A percentile compares a stretch with the other conserved stretches of the same genome.
phyloP scores from a whole-genome alignment of 257 asterid genomes.

The Solanum ossicruentum region DNA sequence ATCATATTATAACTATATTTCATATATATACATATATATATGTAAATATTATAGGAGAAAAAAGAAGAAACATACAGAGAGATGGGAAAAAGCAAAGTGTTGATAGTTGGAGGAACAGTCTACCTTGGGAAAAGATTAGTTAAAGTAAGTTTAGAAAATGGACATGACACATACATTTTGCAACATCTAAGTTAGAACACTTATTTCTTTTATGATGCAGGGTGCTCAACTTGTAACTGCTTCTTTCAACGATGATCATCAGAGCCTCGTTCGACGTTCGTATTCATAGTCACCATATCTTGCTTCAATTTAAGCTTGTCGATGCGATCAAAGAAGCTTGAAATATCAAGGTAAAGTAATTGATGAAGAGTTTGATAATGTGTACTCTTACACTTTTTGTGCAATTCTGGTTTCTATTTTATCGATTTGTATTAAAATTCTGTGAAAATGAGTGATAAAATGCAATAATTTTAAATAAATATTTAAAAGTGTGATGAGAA shows the following conservation, averaged over 20 bases:
- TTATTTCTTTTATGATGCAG: too few relatives aligned
- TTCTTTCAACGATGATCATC: too few relatives aligned
- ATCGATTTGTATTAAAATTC: too few relatives aligned
- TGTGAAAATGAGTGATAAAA: too few relatives aligned
- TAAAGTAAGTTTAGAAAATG: slow-evolving; percentile 57
- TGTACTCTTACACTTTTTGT: not conserved
- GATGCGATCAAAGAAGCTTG: slow-evolving; percentile 79
- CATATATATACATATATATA: too few relatives aligned
- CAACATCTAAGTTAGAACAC: slow-evolving; percentile 8
- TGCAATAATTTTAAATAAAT: too few relatives aligned
- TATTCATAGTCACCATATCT: slow-evolving; percentile 49
- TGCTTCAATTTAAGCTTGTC: slow-evolving; percentile 64
- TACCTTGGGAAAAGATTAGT: slow-evolving; percentile 62
- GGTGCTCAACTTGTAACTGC: too few relatives aligned
- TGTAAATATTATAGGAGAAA: not conserved
- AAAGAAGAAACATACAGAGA: too few relatives aligned
- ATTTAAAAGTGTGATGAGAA: too few relatives aligned
- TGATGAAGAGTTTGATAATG: too few relatives aligned
- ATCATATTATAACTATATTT: not conserved
- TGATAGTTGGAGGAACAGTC: slow-evolving; percentile 77
- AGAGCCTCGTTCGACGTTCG: slow-evolving; percentile 31
- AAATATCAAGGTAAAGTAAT: slow-evolving; percentile 36
- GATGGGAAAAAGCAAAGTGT: slow-evolving; percentile 54
- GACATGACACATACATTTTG: slow-evolving; percentile 56
- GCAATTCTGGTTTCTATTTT: not conserved